Percentiles rank a stretch among this genome's conserved stretches.
phyloP scores from a whole-genome alignment of 2,329 filamentous ascomycete species.

The Colletotrichum spinosum region DNA sequence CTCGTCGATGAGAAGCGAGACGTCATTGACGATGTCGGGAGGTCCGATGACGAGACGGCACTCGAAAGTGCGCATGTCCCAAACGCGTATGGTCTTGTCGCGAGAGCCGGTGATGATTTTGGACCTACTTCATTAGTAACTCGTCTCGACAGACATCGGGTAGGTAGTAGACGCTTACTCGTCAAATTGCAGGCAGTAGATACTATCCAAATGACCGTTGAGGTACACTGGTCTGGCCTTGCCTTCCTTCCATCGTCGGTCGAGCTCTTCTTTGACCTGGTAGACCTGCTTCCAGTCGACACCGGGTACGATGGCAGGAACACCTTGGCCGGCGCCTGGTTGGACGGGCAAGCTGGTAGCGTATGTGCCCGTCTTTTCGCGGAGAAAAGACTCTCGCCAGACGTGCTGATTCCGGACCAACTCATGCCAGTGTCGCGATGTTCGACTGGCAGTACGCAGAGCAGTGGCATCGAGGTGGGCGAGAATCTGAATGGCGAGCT shows the following conservation, averaged over 20 bases:
- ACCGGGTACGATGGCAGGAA: constrained; percentile 65
- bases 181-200: constrained; percentile 98
- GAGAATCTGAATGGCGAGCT: constrained; percentile 70
- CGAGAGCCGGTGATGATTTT: constrained; percentile 98
- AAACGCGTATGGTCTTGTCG: constrained; percentile 94
- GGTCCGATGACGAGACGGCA: constrained; percentile 91
- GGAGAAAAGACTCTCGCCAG: constrained; percentile 72
- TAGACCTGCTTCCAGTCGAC: constrained; percentile 92
- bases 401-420: constrained; percentile 66
- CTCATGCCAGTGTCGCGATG: constrained; percentile 63
- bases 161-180: constrained; percentile 68
- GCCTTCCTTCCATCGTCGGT: constrained; percentile 82
- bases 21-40: constrained; percentile 69
- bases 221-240: constrained; percentile 87
- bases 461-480: constrained; percentile 65
- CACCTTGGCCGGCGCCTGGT: constrained; percentile 67
- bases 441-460: constrained; percentile 60
- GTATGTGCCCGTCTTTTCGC: constrained; percentile 70
- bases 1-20: constrained; percentile 62
- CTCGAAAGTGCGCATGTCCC: constrained; percentile 90
- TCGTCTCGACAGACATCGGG: background rate
- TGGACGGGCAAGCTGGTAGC: constrained; percentile 65
- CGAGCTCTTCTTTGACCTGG: constrained; percentile 78
- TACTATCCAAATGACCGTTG: constrained; percentile 93
- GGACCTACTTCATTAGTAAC: constrained; percentile 66